Evolutionary conservation across 2,329 filamentous ascomycete genomes (phyloP).

Genomic region (Huntiella savannae): DNA sequence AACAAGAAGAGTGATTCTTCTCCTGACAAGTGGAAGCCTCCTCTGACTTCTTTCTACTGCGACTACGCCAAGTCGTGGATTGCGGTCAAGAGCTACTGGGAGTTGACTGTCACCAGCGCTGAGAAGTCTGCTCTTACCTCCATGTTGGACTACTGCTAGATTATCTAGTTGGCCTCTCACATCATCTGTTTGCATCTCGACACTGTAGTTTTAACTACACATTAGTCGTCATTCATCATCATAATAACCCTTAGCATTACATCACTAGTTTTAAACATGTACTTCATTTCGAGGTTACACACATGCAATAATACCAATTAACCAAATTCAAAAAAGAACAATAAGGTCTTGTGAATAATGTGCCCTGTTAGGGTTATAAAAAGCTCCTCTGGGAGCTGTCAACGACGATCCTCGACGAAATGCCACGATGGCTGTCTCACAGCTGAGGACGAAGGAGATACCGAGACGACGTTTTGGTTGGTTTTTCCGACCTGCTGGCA

Average conservation of each 20-base stretch:
- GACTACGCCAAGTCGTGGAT: conserved; percentile 62
- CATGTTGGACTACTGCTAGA: conserved; percentile 47
- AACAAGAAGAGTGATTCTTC: conserved; percentile 51
- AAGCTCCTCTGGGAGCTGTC: not conserved
- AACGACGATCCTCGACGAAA: not conserved
- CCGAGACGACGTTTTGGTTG: too few relatives aligned
- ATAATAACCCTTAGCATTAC: too few relatives aligned
- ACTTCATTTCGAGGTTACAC: too few relatives aligned
- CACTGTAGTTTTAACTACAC: too few relatives aligned
- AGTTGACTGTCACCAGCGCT: conserved; percentile 45
- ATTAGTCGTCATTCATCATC: too few relatives aligned
- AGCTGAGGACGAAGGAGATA: not conserved
- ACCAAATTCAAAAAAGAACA: too few relatives aligned
- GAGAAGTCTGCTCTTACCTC: conserved; percentile 50
- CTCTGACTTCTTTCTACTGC: conserved; percentile 51
- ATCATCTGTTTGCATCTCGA: too few relatives aligned
- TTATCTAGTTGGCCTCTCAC: not conserved
- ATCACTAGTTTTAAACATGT: too few relatives aligned
- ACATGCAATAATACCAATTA: too few relatives aligned
- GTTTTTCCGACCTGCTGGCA: too few relatives aligned
- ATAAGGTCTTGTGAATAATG: too few relatives aligned
- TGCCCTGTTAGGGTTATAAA: too few relatives aligned
- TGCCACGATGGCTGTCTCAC: not conserved
- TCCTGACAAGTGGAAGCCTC: conserved; percentile 61
- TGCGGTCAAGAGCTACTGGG: conserved; percentile 56